Conservation (phyloP, 768 basidiomycete species). For the Rhodosporidiobolus odoratus region DNA sequence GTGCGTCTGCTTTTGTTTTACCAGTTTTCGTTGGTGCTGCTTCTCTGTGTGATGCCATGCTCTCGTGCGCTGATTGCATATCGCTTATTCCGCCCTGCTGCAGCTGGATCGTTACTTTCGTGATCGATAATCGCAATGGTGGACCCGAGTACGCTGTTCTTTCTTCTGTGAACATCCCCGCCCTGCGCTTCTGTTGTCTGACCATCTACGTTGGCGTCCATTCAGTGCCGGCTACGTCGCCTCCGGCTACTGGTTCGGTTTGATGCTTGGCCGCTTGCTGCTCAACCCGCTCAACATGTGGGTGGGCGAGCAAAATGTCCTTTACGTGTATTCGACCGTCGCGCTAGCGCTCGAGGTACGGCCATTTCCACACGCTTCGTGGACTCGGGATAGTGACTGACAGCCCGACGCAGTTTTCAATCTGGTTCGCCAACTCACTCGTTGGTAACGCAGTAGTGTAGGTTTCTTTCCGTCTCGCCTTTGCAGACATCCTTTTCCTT, state of each 20-base stretch:
- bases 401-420: slow-evolving; percentile 12
- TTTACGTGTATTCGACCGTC: slow-evolving; percentile 13
- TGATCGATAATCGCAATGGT: slow-evolving; percentile 17
- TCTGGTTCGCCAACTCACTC: slow-evolving; percentile 29
- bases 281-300: background rate
- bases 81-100: too few species aligned
- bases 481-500: background rate
- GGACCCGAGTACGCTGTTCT: slow-evolving; percentile 5
- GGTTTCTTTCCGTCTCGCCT: background rate
- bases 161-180: too few species aligned
- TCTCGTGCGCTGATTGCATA: too few species aligned
- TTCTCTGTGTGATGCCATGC: too few species aligned
- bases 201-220: background rate
- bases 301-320: slow-evolving; percentile 16
- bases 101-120: slow-evolving; percentile 27
- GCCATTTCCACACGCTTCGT: background rate
- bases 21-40: too few species aligned
- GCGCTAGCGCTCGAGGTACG: slow-evolving; percentile 24
- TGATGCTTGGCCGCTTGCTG: slow-evolving; percentile 16
- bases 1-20: too few species aligned
- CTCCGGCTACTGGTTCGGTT: slow-evolving; percentile 9
- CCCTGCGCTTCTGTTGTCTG: background rate
- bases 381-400: background rate
- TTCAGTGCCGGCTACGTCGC: slow-evolving; percentile 27
- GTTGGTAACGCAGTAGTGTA: slow-evolving; percentile 25